A percentile compares a stretch with the other conserved stretches of the same genome.
Conservation (phyloP, 2,329 filamentous ascomycete genomes). For the Hirsutella minnesotensis region DNA sequence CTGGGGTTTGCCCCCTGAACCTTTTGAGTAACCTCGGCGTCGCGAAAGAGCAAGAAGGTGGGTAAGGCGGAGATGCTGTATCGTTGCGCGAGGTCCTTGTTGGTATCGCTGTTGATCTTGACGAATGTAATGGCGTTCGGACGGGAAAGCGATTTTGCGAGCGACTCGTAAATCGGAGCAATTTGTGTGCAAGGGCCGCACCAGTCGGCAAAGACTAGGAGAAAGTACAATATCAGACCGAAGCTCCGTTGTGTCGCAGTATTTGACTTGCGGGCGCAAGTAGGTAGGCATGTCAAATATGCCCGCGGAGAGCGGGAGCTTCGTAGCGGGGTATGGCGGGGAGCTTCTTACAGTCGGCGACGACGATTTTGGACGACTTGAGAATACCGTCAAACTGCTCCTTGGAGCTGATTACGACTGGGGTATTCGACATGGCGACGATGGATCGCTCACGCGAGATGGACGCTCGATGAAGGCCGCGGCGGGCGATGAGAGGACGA, state of each 20-base stretch:
- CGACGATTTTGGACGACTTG: constrained; percentile 63
- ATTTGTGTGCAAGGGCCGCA: constrained; percentile 77
- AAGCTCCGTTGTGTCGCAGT: too few relatives aligned
- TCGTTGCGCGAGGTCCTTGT: constrained; percentile 59
- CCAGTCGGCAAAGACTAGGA: constrained; percentile 74
- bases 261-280: too few relatives aligned
- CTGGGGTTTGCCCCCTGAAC: constrained; percentile 63
- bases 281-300: too few relatives aligned
- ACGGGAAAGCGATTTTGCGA: constrained; percentile 59
- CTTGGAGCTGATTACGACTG: constrained; percentile 29
- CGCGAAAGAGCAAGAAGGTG: constrained; percentile 83
- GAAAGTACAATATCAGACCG: too few relatives aligned
- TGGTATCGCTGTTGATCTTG: constrained; percentile 74
- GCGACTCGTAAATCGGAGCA: constrained; percentile 68
- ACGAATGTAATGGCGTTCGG: constrained; percentile 68
- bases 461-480: neutral
- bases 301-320: neutral
- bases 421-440: constrained; percentile 16
- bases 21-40: constrained; percentile 54
- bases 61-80: constrained; percentile 71
- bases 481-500: neutral
- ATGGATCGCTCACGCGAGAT: neutral
- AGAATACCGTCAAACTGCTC: constrained; percentile 59
- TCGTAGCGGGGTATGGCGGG: neutral
- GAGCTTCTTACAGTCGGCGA: constrained; percentile 66